phyloP scores from a whole-genome alignment of 371 early-diverging fungal species.

The Entomophthora muscae region DNA sequence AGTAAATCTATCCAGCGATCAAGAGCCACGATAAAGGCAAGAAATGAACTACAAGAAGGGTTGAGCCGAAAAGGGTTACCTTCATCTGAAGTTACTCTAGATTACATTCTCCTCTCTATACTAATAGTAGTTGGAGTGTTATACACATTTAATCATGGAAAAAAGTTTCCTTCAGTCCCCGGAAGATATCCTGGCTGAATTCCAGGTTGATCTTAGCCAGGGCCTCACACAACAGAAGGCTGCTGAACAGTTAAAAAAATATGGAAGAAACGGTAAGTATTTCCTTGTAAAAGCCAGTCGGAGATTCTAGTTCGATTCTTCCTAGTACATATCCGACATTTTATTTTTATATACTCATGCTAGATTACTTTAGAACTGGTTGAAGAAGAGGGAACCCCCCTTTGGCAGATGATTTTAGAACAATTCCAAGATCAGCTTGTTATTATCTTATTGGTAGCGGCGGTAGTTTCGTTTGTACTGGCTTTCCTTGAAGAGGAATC shows the following conservation, averaged over 20 bases:
- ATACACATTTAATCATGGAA: too few relatives aligned
- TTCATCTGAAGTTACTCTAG: too few relatives aligned
- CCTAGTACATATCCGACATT: not conserved
- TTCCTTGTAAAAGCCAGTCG: not conserved
- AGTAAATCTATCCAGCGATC: too few relatives aligned
- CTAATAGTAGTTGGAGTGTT: too few relatives aligned
- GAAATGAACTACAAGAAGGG: too few relatives aligned
- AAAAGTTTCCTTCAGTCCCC: slow-evolving; percentile 39
- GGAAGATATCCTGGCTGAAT: slow-evolving; percentile 41
- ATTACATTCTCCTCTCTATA: too few relatives aligned
- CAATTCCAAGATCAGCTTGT: slow-evolving; percentile 97
- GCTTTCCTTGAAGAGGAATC: slow-evolving; percentile 71
- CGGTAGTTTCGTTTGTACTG: slow-evolving; percentile 78
- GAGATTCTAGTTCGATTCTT: not conserved
- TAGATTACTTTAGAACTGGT: slow-evolving; percentile 33
- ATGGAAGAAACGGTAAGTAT: slow-evolving; percentile 56
- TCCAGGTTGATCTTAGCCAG: slow-evolving; percentile 31
- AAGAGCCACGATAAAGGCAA: too few relatives aligned
- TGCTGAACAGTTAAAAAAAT: slow-evolving; percentile 25
- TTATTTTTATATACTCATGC: not conserved
- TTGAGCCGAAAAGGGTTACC: too few relatives aligned
- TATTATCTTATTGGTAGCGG: slow-evolving; percentile 78
- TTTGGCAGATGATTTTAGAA: slow-evolving; percentile 81
- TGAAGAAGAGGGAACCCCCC: slow-evolving; percentile 70
- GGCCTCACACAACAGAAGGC: slow-evolving; percentile 46